Evolutionary conservation across 2,329 filamentous ascomycete genomes (phyloP).

Genomic region (Elsinoe australis): DNA sequence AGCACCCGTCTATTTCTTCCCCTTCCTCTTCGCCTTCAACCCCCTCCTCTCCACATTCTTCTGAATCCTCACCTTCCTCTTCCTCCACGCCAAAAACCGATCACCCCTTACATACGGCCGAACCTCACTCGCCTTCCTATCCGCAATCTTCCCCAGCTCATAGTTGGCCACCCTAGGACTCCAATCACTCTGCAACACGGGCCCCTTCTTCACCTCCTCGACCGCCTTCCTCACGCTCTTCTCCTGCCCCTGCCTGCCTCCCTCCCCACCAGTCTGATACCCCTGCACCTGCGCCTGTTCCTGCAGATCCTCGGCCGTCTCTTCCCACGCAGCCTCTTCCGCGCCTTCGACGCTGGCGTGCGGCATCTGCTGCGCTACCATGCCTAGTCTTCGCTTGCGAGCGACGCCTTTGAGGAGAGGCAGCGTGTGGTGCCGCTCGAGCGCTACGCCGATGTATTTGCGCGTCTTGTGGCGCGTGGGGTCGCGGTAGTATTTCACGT

Average conservation of each 20-base stretch:
- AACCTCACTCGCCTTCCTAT: constrained; percentile 52
- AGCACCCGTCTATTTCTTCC: no score
- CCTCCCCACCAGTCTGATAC: constrained; percentile 6
- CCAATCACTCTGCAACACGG: constrained; percentile 10
- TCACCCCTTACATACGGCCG: constrained; percentile 50
- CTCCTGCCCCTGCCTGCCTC: constrained; percentile 19
- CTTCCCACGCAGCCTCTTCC: constrained; percentile 10
- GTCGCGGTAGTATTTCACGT: constrained; percentile 95
- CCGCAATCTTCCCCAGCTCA: constrained; percentile 57
- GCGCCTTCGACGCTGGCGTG: constrained; percentile 16
- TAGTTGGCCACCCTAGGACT: constrained; percentile 46
- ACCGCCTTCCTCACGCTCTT: constrained; percentile 22
- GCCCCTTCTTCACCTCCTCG: constrained; percentile 18
- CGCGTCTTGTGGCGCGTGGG: constrained; percentile 72
- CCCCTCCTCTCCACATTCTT: constrained; percentile 48
- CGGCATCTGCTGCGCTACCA: constrained; percentile 48
- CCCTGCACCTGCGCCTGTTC: neutral
- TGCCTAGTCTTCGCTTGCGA: constrained; percentile 66
- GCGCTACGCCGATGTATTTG: constrained; percentile 90
- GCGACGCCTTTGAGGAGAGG: constrained; percentile 68
- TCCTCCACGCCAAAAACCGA: constrained; percentile 59
- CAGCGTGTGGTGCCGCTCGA: constrained; percentile 71
- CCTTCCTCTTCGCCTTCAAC: constrained; percentile 16
- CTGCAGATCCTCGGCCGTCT: constrained; percentile 20
- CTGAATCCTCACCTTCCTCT: constrained; percentile 45